Evolutionary conservation across 1,139 yeast species (phyloP), one percentile per base, ranked within the genome.

Genomic region (Kurtzmaniella natalensis): DNA sequence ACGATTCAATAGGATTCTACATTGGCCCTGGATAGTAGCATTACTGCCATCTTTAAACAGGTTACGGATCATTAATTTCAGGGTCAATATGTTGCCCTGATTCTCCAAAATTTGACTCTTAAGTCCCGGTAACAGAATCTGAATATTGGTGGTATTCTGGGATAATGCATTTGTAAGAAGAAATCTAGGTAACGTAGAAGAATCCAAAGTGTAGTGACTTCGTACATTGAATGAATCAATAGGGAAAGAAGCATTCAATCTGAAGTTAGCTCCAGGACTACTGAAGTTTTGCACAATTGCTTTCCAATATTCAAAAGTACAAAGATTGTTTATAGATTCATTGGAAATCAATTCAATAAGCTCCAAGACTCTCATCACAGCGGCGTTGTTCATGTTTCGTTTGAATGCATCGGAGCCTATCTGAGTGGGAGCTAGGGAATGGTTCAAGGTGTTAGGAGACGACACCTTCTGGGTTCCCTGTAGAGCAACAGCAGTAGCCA

Each of bases 1-100:
- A 26, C 80, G 61, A 47, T 76, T 78, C 63, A 85, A 73, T 13
- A 77, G 60, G 7, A 82, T 70, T 43, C 77, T 76, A 17, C 79
- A 55, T 7, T 74, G 72, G 0, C 89, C 85, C 32, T 64, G 62
- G 31, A 79, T 69, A 7, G 72, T 67, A n/a, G 83, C 76, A 43
- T 71, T 67, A 1, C 89, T 78, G 0, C 89, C 94, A 55, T 85
- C 94, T 3, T 61, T 57, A 50, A 78, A 84, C 48, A 68, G 64
- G 45, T 73, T 78, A 11, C 73, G 68, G 30, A 79, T 55, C 4
- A 72, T 60, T 31, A 81, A 64, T 33, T 78, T 68, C 7, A 85
- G 70, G 19, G 81, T 72, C 31, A 86, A 64, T 37, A 78, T 70
- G 0, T 82, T 76, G 7, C 79, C 70, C 1, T 88, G 88, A 45